Evolutionary conservation across 352 stramenopile genomes (phyloP), one percentile per base, ranked within the genome.

Genomic region (Detonula confervacea): DNA sequence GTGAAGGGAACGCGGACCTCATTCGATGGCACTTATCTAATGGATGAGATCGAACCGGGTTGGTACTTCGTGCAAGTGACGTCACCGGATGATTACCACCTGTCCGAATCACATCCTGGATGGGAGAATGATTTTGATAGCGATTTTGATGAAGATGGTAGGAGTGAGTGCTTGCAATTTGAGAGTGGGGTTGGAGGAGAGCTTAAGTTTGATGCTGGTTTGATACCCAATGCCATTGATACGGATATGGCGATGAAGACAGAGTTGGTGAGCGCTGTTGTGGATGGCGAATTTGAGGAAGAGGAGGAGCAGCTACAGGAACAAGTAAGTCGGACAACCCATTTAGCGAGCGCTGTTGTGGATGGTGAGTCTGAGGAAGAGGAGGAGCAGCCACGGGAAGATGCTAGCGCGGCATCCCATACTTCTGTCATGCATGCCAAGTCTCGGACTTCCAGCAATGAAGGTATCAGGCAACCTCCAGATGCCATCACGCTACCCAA

Each of bases 11-110:
- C 39, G 18, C 67, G 54, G 2, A 77, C 67, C 33, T 37, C 39
- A 11, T 20, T 16, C 0, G 59, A 64, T 64, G 69, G 69, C n/a
- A 65, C 49, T 2, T 77, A 52, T 46, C 20, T 46, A 8, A 49
- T 77, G 18, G 44, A 49, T 14, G 51, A 44, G 20, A 39, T 77
- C 1, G 33, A 30, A 35, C 56, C 69, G 8, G 69, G 42, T 16
- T 7, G 46, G 18, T 77, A 70, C 20, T 70, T 42, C n/a, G 7
- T 77, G 5, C 61, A 63, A 25, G 65, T 77, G 18, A 52, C 44
- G 0, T 18, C 56, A 1, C 67, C 67, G 9, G 22, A 2, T 42
- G 67, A 44, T 30, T 76, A 65, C 44, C 67, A 68, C 18, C 42
- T 76, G 0, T 30, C 12, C 16, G 63, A 39, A 39, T 24, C 20